Base-by-base conservation (phyloP, 2,329 filamentous ascomycete genomes). In the Paraphaeosphaeria minitans region DNA sequence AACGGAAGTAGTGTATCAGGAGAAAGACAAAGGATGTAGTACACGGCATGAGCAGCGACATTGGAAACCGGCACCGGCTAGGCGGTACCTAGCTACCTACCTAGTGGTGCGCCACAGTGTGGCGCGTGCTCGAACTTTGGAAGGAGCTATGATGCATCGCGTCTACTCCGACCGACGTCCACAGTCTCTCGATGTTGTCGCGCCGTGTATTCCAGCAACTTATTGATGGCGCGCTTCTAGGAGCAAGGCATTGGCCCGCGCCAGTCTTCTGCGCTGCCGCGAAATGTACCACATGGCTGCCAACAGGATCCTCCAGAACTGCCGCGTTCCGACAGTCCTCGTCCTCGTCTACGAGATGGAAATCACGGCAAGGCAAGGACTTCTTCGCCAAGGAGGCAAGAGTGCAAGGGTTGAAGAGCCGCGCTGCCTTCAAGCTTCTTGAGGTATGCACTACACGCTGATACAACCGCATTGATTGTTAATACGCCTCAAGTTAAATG, bases 371-470 rank as follows among this genome's bases (percentile, higher is more conserved):
- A 72, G 81, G 81, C 41, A 84, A 78, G 42, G 95, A 99, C 78
- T 78, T 78, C 19, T 96, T 87, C 74, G 85, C 89, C 0, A 86
- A 85, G 56, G 86, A 90, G 67, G 93, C 95, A 47, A 90, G 87
- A 70, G 87, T 96, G 2, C 84, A 90, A 65, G 89, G 89, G 0
- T 80, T 97, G 58, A 97, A 94, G 78, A 96, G 92, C 69, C 87
- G 95, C 62, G 95, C 95, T 27, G 95, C 93, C 0, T 97, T 95
- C 77, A 99, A 99, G 77, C 81, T 99, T 10, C 78, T 97, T 19
- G 91, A 97, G 82, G 92, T 53, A 35, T 92, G 21, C 27, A 41
- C 14, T 42, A 37, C 7, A 41, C n/a, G 22, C 29, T 12, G 21
- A 16, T 2, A 10, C 35, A 47, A 29, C 29, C 4, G 29, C 21